Evolutionary conservation across 2,329 filamentous ascomycete species (phyloP), one percentile per base, ranked within the genome.

Genomic region (Monosporascus sp.): DNA sequence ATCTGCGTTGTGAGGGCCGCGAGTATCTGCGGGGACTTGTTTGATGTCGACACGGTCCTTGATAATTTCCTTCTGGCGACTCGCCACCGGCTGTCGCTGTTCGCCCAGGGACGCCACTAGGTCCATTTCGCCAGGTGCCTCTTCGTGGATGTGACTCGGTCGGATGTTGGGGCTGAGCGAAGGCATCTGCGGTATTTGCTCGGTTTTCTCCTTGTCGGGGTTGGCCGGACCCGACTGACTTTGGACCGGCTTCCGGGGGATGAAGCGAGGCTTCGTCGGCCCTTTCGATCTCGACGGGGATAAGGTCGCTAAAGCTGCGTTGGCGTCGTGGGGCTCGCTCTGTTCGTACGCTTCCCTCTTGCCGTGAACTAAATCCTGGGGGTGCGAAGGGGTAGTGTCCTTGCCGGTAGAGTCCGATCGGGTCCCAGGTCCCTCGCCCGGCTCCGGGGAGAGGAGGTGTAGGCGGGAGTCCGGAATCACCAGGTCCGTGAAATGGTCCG

Each of bases 241-340:
- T 61, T 59, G 65, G 52, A 50, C 64, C 56, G 59, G 59, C 52
- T 50, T 65, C 52, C 38, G 67, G 59, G 52, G 64, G 55, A 59
- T 63, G 50, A 56, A 56, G 53, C 58, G 60, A 57, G 61, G 59
- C 50, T 53, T 71, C 65, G 57, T 67, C 47, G 55, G 59, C 55
- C 52, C 59, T 59, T 52, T 71, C 64, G 48, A 62, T 51, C 51
- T 69, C 64, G 59, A 71, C 63, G 53, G 72, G 66, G 56, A 73
- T 70, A 63, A 71, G 64, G 54, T 74, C 70, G 54, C 69, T 73
- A 62, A 70, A 70, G 60, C 64, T 69, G 36, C 57, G 58, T 52
- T 61, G 59, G 20, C 48, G 55, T 44, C 49, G 50, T 52, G 54
- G 52, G 38, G 52, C 51, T 24, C 40, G 48, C 5, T 37, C 22